Base-by-base conservation (phyloP, 345 rosid species). In the Gossypium stocksii region DNA sequence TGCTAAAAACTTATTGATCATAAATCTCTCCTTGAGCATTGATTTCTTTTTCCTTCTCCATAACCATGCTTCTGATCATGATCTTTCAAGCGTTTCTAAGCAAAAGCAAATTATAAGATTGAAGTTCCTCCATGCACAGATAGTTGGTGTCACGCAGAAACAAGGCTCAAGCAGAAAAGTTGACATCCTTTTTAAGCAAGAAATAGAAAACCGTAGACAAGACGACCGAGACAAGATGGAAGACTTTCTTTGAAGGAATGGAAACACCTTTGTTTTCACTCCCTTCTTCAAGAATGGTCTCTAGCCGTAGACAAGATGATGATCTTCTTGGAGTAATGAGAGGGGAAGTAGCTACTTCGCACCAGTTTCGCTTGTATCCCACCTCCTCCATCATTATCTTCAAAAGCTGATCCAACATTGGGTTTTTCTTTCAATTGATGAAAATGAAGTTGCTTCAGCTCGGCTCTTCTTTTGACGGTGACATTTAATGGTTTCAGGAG, bases 261-360 rank as follows among this genome's bases (percentile, higher is more conserved):
- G 53, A 49, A 53, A 72, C 64, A 49, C 45, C 46, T 68, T 43
- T 29, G 48, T 71, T 19, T 66, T 76, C 29, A 56, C 77, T 72
- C 29, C 82, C 83, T 61, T 87, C 88, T 80, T 87, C 87, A 44
- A 67, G 58, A 77, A 85, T 87, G 6, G 90, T 82, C 79, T 87
- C 86, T 17, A 87, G 76, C 76, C 75, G 77, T 27, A 85, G 84
- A 66, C 13, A 62, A 48, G 53, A 73, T 22, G 82, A 81, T 67
- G 71, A 76, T 74, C 62, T 82, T 51, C 72, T 74, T 52, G 73
- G 81, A 34, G 78, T 73, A 71, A 77, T 76, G 66, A 76, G 62
- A 54, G 73, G 87, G 48, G 82, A 46, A 17, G 88, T 85, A 41
- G 87, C 82, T 48, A 77, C 86, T 73, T 79, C 86, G 41, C 86